A percentile compares a stretch with the other conserved stretches of the same genome.
phyloP scores from a whole-genome alignment of 2,329 filamentous ascomycete genomes.

The Aureobasidium sp. region DNA sequence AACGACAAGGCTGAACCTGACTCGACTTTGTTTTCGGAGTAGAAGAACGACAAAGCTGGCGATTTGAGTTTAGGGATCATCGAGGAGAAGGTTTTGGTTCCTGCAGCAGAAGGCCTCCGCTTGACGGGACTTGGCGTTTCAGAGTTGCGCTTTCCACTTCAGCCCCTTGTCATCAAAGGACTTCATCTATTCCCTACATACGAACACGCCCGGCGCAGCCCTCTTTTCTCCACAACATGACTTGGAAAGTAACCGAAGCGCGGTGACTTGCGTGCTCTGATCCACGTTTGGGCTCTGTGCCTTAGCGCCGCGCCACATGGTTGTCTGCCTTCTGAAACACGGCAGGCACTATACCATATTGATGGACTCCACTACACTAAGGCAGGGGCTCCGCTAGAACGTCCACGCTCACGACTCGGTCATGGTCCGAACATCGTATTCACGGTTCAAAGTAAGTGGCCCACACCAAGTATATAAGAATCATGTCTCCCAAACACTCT shows the following conservation, averaged over 20 bases:
- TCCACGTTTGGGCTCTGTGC: not conserved
- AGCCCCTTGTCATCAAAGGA: constrained; percentile 3
- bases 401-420: not conserved
- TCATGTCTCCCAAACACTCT: not conserved
- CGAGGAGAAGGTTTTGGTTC: constrained; percentile 1
- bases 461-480: constrained; percentile 4
- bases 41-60: not conserved
- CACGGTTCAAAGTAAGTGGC: not conserved
- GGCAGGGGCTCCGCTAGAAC: constrained; percentile 10
- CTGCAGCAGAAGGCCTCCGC: constrained; percentile 2
- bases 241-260: not conserved
- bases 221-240: not conserved
- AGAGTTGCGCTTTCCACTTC: constrained; percentile 1
- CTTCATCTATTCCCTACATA: constrained; percentile 1
- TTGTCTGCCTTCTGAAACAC: constrained; percentile 3
- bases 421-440: not conserved
- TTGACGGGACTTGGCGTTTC: constrained; percentile 8
- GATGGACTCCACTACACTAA: constrained; percentile 10
- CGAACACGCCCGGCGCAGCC: not conserved
- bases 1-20: not conserved
- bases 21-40: not conserved
- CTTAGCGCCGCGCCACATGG: constrained; percentile 2
- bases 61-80: constrained; percentile 3
- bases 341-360: not conserved
- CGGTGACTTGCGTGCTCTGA: constrained; percentile 2